Evolutionary conservation across 164 flowering plant genomes (phyloP).

Genomic region (Magnolia changhungtana): DNA sequence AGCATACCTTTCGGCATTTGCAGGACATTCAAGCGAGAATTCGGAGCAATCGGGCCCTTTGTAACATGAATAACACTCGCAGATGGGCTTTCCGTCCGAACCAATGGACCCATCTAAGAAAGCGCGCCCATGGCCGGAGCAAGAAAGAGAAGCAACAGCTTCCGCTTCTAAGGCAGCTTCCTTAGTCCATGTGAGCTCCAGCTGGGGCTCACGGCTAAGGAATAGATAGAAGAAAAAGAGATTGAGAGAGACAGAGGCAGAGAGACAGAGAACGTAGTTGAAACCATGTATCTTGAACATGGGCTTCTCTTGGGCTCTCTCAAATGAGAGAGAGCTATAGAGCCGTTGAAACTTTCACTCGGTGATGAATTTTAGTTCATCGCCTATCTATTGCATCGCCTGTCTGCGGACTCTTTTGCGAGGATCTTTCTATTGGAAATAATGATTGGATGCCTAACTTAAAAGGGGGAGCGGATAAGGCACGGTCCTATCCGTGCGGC

Average conservation of each 20-base stretch:
- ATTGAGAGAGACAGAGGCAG: not conserved
- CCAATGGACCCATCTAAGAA: not conserved
- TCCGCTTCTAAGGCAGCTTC: constrained; percentile 7
- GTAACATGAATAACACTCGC: constrained; percentile 7
- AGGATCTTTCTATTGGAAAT: no score
- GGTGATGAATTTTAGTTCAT: no score
- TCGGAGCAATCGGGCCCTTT: constrained; percentile 3
- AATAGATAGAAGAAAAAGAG: constrained; percentile 2
- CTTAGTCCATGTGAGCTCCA: constrained; percentile 5
- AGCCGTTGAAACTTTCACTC: no score
- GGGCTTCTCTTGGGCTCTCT: not conserved
- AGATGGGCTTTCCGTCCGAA: not conserved
- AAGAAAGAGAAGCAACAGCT: not conserved
- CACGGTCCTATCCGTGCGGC: no score
- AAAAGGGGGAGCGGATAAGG: no score
- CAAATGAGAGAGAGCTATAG: not conserved
- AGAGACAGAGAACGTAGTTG: not conserved
- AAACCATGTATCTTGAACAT: constrained; percentile 2
- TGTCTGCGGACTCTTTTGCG: no score
- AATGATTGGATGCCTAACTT: no score
- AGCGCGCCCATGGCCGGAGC: constrained; percentile 11
- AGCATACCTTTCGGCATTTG: not conserved
- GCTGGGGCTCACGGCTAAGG: not conserved
- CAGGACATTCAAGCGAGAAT: constrained; percentile 3
- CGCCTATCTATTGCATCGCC: no score